Conservation (phyloP, 257 asterid species). For the Solanum bulbocastanum region DNA sequence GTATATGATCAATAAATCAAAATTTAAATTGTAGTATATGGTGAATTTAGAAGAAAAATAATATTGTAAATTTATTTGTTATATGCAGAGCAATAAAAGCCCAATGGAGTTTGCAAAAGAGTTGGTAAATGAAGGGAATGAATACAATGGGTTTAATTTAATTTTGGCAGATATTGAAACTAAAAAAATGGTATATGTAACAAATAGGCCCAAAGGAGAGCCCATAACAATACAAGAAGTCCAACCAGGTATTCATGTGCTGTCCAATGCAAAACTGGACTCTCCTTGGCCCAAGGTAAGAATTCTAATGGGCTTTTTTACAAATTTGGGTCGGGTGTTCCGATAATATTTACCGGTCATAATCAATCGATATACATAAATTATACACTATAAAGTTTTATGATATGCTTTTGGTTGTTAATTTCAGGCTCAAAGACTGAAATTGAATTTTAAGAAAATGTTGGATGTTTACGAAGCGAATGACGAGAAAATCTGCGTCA, state of each 20-base stretch:
- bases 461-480: conserved; percentile 12
- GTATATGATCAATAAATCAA: background rate
- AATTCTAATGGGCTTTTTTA: background rate
- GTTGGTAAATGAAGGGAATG: conserved; percentile 32
- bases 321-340: too few species aligned
- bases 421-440: conserved; percentile 37
- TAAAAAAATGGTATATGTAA: conserved; percentile 45
- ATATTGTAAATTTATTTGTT: background rate
- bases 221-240: conserved; percentile 29
- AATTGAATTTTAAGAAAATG: conserved; percentile 23
- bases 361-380: background rate
- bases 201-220: conserved; percentile 57
- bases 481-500: conserved; percentile 18
- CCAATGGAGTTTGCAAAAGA: conserved; percentile 56
- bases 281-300: conserved; percentile 77
- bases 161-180: conserved; percentile 39
- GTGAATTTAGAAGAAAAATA: background rate
- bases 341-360: too few species aligned
- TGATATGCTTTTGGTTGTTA: background rate
- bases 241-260: conserved; percentile 53
- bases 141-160: conserved; percentile 66
- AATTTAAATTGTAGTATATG: background rate
- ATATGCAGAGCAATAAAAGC: conserved; percentile 41
- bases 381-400: background rate
- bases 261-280: conserved; percentile 46